Percentiles rank a stretch among this genome's conserved stretches.
Evolutionary conservation across 1,284 basidiomycete species (phyloP).

Genomic region (Kalmanozyma brasiliensis): DNA sequence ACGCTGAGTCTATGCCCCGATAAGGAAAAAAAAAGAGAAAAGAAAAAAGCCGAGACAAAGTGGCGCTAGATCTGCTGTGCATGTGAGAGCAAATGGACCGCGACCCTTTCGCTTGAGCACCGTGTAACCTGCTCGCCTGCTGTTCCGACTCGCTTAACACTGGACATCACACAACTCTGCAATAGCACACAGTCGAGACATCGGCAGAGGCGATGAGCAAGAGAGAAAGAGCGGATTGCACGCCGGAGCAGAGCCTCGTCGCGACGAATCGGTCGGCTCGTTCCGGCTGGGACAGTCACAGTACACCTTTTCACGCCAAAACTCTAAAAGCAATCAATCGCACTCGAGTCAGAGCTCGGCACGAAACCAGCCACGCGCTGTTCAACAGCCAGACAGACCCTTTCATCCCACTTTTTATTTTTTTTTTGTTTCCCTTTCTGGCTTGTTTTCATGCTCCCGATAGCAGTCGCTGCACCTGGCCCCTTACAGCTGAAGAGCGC

Average conservation of each 20-base stretch:
- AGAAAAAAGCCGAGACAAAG: constrained; percentile 1
- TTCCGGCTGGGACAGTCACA: too few species aligned
- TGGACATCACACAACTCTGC: too few species aligned
- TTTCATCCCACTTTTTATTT: constrained; percentile 1
- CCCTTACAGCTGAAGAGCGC: constrained; percentile 1
- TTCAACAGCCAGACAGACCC: constrained; percentile 3
- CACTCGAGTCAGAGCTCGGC: constrained; percentile 1
- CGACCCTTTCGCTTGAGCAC: not conserved
- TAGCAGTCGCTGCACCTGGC: constrained; percentile 3
- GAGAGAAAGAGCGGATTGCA: too few species aligned
- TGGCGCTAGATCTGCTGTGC: constrained; percentile 3
- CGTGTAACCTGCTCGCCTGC: not conserved
- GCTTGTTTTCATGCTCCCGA: not conserved
- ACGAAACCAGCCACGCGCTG: constrained; percentile 4
- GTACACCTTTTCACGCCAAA: not conserved
- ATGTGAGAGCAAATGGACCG: too few species aligned
- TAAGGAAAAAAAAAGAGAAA: not conserved
- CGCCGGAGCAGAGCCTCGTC: too few species aligned
- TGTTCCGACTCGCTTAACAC: too few species aligned
- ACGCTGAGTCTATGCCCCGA: too few species aligned
- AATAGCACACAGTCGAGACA: too few species aligned
- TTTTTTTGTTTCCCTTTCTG: not conserved
- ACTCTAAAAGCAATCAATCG: not conserved
- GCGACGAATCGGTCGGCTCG: too few species aligned
- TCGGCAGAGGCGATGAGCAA: too few species aligned